Conservation (phyloP, 73 alveolate genomes). For the Paramecium octaurelia region DNA sequence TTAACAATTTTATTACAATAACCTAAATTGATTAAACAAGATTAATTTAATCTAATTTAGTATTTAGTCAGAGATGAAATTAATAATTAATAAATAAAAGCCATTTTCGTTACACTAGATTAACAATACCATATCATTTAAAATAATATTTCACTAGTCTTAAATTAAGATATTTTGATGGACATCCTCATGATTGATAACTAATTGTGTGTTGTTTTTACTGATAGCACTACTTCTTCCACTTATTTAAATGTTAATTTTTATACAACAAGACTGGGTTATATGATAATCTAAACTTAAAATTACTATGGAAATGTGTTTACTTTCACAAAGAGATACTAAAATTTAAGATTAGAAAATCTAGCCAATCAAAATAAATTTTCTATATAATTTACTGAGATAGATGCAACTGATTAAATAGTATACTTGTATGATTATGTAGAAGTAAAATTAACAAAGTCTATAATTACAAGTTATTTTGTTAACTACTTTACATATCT, state of each 20-base stretch:
- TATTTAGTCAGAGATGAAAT: neutral
- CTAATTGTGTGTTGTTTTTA: neutral
- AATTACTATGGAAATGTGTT: neutral
- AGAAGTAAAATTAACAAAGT: neutral
- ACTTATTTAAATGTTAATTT: neutral
- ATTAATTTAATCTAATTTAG: neutral
- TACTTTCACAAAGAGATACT: neutral
- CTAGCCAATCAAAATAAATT: neutral
- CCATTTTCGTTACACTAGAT: neutral
- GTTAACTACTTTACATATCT: neutral
- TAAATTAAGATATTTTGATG: neutral
- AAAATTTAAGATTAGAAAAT: neutral
- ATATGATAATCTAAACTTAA: neutral
- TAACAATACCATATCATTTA: neutral
- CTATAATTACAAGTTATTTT: neutral
- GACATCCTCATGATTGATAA: neutral
- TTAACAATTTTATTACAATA: neutral
- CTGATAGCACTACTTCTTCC: neutral
- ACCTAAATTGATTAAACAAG: neutral
- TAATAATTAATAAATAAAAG: neutral
- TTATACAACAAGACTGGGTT: neutral
- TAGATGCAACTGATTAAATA: neutral
- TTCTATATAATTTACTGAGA: neutral
- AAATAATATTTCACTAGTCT: neutral
- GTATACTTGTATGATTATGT: neutral